Evolutionary conservation across 1,284 basidiomycete species (phyloP).

Genomic region (Laetiporus sulphureus): DNA sequence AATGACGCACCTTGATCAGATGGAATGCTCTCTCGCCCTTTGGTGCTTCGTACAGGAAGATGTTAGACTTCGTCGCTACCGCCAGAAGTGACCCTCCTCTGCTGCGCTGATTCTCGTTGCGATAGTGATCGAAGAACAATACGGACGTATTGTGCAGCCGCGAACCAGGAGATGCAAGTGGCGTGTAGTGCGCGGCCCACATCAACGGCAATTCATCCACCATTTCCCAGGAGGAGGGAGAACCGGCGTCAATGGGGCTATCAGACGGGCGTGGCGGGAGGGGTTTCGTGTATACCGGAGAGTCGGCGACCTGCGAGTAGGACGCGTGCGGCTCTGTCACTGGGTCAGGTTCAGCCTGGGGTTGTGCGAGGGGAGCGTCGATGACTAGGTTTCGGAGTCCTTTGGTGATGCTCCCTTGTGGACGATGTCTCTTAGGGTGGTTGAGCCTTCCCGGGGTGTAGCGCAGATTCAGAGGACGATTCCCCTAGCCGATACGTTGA

Average conservation of each 20-base stretch:
- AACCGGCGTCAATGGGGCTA: conserved; percentile 16
- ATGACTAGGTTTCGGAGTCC: conserved; percentile 50
- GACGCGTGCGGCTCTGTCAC: conserved; percentile 20
- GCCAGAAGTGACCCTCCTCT: conserved; percentile 62
- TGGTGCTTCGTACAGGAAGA: conserved; percentile 72
- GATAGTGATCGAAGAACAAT: conserved; percentile 61
- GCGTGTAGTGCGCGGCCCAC: conserved; percentile 78
- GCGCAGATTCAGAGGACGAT: conserved; percentile 53
- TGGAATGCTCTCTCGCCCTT: conserved; percentile 76
- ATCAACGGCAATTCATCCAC: conserved; percentile 69
- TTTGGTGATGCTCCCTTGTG: conserved; percentile 51
- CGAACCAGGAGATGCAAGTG: conserved; percentile 61
- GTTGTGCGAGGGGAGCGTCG: conserved; percentile 33
- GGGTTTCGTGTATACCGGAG: conserved; percentile 11
- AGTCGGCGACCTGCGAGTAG: conserved; percentile 18
- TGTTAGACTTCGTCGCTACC: conserved; percentile 65
- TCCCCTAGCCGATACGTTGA: conserved; percentile 28
- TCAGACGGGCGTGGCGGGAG: conserved; percentile 4
- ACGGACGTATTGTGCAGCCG: conserved; percentile 53
- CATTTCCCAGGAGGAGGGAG: conserved; percentile 62
- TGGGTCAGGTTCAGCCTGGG: conserved; percentile 11
- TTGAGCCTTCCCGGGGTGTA: conserved; percentile 35
- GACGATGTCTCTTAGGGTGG: conserved; percentile 41
- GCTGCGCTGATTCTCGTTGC: conserved; percentile 40
- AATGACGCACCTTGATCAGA: conserved; percentile 57